Evolutionary conservation across 148 eudicot genomes (phyloP), one percentile per base, ranked within the genome.

Genomic region (Silene latifolia): DNA sequence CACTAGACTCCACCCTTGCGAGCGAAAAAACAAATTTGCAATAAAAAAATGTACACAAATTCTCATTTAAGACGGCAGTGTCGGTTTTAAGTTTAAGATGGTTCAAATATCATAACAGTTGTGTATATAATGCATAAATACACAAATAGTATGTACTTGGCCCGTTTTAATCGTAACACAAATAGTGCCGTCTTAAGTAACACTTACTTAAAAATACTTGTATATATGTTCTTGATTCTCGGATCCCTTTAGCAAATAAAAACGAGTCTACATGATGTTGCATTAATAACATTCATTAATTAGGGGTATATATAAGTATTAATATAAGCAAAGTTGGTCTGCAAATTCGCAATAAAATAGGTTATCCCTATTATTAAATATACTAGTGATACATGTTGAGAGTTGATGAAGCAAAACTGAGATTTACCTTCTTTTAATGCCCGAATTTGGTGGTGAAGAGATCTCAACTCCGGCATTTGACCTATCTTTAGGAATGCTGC

Each of bases 361-460:
- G 24, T 69, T 70, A 70, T 54, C 73, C 44, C 7, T 24, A 70
- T 69, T 20, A 69, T n/a, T n/a, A n/a, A n/a, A n/a, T n/a, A n/a
- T n/a, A 69, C 11, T 69, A 18, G 23, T 18, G 7, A 57, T 54
- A 12, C 0, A 51, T 23, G 58, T 69, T 47, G 32, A 53, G 21
- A 76, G 12, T 59, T 39, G 48, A 80, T 32, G 32, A 51, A 72
- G 19, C 3, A 23, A 67, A 14, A 2, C 10, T 21, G n/a, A 69
- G 70, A 63, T 61, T 78, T 77, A 92, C 97, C 97, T 92, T 80
- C 93, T 78, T 79, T 88, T 92, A 72, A 87, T 82, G 63, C 88
- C 90, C 84, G 88, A 80, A 81, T 82, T 88, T 47, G 84, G 86
- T 76, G 90, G 89, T 57, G 93, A 88, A 54, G 97, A 85, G 87